These are phyloP conservation scores for Dendrostoma leiphaemia DNA, from an alignment of 2,329 filamentous ascomycete genomes.

Conservation along the genomic window DNA sequence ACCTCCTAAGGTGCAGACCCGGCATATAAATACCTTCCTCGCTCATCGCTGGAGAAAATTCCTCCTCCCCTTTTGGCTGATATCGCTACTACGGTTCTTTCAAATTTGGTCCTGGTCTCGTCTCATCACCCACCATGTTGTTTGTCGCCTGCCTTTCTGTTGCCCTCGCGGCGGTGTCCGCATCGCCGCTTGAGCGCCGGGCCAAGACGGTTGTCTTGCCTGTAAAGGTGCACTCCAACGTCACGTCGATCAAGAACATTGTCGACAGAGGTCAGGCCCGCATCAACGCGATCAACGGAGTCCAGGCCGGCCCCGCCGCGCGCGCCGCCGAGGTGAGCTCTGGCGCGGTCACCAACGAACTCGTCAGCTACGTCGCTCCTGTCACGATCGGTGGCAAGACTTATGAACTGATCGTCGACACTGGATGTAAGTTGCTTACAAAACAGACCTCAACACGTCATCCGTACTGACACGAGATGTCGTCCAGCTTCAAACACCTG, in stretches of 20 bases:
- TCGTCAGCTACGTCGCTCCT: conserved; percentile 26
- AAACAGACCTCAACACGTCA: not conserved
- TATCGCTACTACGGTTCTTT: not conserved
- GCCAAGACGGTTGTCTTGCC: conserved; percentile 21
- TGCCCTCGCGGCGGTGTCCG: conserved; percentile 23
- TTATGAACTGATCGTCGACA: conserved; percentile 28
- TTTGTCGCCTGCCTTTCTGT: not conserved
- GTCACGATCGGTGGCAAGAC: conserved; percentile 25
- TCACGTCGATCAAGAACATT: conserved; percentile 24
- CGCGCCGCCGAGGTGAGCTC: conserved; percentile 18
- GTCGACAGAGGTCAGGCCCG: conserved; percentile 24
- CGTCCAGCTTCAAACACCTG: conserved; percentile 24
- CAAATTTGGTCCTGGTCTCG: not conserved
- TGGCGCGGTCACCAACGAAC: conserved; percentile 27
- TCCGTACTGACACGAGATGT: not conserved
- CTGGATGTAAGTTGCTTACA: conserved; percentile 23
- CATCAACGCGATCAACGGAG: conserved; percentile 23
- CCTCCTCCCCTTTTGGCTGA: accelerated
- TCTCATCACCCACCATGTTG: conserved; percentile 1
- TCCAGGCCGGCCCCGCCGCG: not conserved
- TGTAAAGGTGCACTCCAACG: conserved; percentile 23
- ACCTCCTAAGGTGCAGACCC: too few relatives aligned
- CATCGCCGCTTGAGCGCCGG: conserved; percentile 23
- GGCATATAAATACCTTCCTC: conserved; percentile 1
- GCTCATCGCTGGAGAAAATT: not conserved